A percentile compares a stretch with the other conserved stretches of the same genome.
phyloP scores from a whole-genome alignment of 2,329 filamentous ascomycete genomes.

The Cladophialophora yegresii region DNA sequence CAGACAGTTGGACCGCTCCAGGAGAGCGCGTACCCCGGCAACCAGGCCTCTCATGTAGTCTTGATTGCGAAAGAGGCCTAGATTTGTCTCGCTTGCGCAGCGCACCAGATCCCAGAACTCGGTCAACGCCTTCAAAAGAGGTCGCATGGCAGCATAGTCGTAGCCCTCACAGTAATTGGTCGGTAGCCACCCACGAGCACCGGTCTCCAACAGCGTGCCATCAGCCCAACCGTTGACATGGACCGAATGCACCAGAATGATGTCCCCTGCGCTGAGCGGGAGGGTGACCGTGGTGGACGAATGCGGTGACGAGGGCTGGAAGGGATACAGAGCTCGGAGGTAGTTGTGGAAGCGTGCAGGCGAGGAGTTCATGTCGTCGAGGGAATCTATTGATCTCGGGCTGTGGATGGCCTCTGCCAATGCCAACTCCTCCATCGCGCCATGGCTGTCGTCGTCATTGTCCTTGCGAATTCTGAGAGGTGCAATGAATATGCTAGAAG shows the following conservation, averaged over 20 bases:
- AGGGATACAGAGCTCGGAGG: constrained; percentile 89
- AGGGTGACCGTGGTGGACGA: constrained; percentile 86
- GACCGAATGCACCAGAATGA: constrained; percentile 91
- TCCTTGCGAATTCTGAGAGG: constrained; percentile 36
- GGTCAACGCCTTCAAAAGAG: constrained; percentile 78
- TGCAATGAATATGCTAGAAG: constrained; percentile 37
- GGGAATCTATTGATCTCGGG: constrained; percentile 40
- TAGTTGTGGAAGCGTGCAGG: constrained; percentile 87
- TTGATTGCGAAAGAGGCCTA: constrained; percentile 80
- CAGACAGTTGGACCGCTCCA: constrained; percentile 86
- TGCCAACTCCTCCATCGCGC: constrained; percentile 8
- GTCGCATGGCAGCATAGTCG: constrained; percentile 82
- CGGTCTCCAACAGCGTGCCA: constrained; percentile 82
- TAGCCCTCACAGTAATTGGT: constrained; percentile 98
- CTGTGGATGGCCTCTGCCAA: constrained; percentile 10
- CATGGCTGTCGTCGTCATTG: constrained; percentile 19
- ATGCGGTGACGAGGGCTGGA: constrained; percentile 74
- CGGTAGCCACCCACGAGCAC: constrained; percentile 89
- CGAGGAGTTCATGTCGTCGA: constrained; percentile 47
- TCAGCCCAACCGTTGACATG: constrained; percentile 99
- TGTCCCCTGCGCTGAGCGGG: constrained; percentile 83
- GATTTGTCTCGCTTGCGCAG: constrained; percentile 72
- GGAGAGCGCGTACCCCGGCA: constrained; percentile 82
- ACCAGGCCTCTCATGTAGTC: constrained; percentile 94
- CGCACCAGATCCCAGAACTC: constrained; percentile 91